Percentiles rank a stretch among this genome's conserved stretches.
Evolutionary conservation across 2,329 filamentous ascomycete species (phyloP).

Genomic region (Penicillium verrucosum): DNA sequence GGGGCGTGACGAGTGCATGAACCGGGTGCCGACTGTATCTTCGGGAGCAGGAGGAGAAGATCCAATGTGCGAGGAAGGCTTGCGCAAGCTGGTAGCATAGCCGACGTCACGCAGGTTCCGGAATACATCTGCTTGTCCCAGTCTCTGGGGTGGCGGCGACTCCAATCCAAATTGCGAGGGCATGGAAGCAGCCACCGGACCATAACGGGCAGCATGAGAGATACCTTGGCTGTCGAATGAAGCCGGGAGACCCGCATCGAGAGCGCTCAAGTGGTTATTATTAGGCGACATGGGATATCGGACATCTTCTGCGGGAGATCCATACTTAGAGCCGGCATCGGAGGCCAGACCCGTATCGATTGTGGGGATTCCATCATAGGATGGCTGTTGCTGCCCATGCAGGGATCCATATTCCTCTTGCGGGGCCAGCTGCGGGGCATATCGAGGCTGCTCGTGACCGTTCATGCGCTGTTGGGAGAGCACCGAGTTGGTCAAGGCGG

Average conservation of each 20-base stretch:
- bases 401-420: constrained; percentile 46
- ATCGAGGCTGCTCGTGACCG: constrained; percentile 45
- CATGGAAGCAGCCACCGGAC: constrained; percentile 86
- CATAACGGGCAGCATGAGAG: constrained; percentile 84
- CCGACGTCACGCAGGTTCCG: constrained; percentile 63
- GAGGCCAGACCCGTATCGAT: constrained; percentile 60
- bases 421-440: constrained; percentile 38
- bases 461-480: constrained; percentile 60
- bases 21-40: constrained; percentile 63
- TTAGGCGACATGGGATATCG: constrained; percentile 78
- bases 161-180: constrained; percentile 89
- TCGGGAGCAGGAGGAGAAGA: constrained; percentile 63
- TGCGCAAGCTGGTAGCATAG: constrained; percentile 69
- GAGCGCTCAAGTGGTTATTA: constrained; percentile 72
- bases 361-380: constrained; percentile 52
- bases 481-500: constrained; percentile 71
- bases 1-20: constrained; percentile 65
- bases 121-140: constrained; percentile 61
- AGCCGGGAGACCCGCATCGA: constrained; percentile 87
- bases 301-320: constrained; percentile 76
- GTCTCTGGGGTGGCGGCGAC: constrained; percentile 67
- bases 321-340: constrained; percentile 64
- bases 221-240: constrained; percentile 97
- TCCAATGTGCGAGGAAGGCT: constrained; percentile 49
- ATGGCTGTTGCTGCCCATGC: constrained; percentile 42